A percentile compares a stretch with the other conserved stretches of the same genome.
Evolutionary conservation across 2,329 filamentous ascomycete genomes (phyloP).

Genomic region (Cladosporium sp.): DNA sequence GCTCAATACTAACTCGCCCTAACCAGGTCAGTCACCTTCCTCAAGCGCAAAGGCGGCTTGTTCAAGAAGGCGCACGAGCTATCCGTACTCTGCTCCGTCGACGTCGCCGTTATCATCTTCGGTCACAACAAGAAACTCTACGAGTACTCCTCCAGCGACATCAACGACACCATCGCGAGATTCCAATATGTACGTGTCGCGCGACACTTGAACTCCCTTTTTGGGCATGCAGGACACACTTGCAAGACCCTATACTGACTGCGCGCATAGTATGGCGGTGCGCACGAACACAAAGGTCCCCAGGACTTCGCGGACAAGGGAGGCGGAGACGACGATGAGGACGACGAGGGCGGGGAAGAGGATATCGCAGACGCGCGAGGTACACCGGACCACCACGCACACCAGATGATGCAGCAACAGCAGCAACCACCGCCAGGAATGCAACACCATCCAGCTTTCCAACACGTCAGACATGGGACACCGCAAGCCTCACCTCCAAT

Average conservation of each 20-base stretch:
- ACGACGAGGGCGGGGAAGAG: slow-evolving; percentile 67
- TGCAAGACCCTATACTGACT: slow-evolving; percentile 21
- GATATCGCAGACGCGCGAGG: slow-evolving; percentile 54
- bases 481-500: slow-evolving; percentile 88
- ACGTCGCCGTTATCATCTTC: slow-evolving; percentile 98
- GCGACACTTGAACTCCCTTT: slow-evolving; percentile 13
- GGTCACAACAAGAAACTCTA: slow-evolving; percentile 99
- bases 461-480: slow-evolving; percentile 76
- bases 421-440: slow-evolving; percentile 34
- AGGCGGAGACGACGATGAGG: slow-evolving; percentile 67
- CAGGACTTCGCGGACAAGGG: slow-evolving; percentile 81
- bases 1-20: slow-evolving; percentile 8
- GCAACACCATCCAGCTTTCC: slow-evolving; percentile 59
- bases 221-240: too few species aligned
- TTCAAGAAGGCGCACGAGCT: slow-evolving; percentile 99
- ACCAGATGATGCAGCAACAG: slow-evolving; percentile 41
- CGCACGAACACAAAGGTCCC: slow-evolving; percentile 95
- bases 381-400: slow-evolving; percentile 59
- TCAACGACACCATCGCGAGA: slow-evolving; percentile 81
- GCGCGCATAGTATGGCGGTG: slow-evolving; percentile 69
- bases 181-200: slow-evolving; percentile 77
- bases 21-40: slow-evolving; percentile 60
- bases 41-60: slow-evolving; percentile 96
- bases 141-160: slow-evolving; percentile 92
- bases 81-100: slow-evolving; percentile 94